Evolutionary conservation across 2,329 filamentous ascomycete genomes (phyloP), one percentile per base, ranked within the genome.

Genomic region (Knufia fluminis): DNA sequence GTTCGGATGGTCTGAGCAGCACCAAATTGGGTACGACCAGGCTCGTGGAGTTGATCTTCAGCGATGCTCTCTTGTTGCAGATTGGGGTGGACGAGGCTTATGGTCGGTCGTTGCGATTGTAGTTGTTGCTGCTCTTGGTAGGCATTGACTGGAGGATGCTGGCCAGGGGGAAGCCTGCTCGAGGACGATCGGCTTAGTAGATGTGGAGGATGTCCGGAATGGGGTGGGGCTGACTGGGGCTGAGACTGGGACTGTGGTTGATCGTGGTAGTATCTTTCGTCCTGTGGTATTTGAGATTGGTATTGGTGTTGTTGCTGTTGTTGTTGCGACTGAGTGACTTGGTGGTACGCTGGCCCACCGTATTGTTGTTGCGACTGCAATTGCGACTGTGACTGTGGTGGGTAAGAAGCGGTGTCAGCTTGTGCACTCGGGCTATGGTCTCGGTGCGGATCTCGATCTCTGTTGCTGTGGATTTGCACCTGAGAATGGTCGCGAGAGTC

Each of bases 11-110:
- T 50, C 40, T 50, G 54, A 19, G 57, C 55, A 22, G 53, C 46
- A 20, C 56, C 57, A 50, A 58, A 59, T 17, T 49, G 49, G 22
- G 57, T 58, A 31, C 53, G 57, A 20, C 52, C 54, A 26, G 57
- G 56, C 32, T 53, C 31, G 10, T 53, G 53, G 4, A 42, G 46
- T 7, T 55, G 48, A 22, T 51, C 52, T 28, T 51, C 38, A 19
- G 39, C 43, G 31, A 51, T 49, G 54, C 46, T 22, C 51, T 50
- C 28, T 47, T 49, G 41, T 33, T 52, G 48, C n/a, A 49, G 36
- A 19, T 50, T 51, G 35, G 52, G 54, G 46, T 52, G 47, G 10
- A 57, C 48, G 22, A 57, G 43, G 46, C 49, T 54, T 44, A 57
- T 54, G 36, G 51, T 54, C 16, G 55, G 55, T n/a, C 45, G 33